Conservation (phyloP, 139 green algal species). For the Tetradesmus obliquus region DNA sequence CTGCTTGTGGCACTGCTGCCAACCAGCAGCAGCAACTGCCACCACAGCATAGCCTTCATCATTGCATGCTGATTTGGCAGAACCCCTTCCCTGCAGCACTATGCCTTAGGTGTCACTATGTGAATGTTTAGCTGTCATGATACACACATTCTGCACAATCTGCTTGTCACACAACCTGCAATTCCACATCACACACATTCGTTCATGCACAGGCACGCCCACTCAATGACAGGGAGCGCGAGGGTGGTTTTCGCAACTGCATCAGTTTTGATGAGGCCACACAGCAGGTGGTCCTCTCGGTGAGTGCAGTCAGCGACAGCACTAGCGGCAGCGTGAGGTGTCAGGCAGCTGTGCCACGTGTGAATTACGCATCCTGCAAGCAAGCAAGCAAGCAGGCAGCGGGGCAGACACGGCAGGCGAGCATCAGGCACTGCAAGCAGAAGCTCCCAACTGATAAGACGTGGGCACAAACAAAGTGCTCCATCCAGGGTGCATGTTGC, state of each 20-base stretch:
- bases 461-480: no score
- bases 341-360: not conserved
- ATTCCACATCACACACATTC: not conserved
- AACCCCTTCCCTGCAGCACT: no score
- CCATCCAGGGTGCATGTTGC: no score
- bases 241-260: constrained; percentile 66
- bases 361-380: not conserved
- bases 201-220: constrained; percentile 65
- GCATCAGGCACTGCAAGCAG: not conserved
- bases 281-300: constrained; percentile 73
- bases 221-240: constrained; percentile 63
- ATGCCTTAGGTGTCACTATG: no score
- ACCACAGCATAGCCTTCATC: not conserved
- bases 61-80: no score
- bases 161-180: no score
- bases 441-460: no score
- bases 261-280: constrained; percentile 74
- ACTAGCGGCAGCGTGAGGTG: not conserved
- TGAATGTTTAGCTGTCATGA: no score
- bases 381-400: not conserved
- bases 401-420: not conserved
- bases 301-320: constrained; percentile 39
- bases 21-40: not conserved
- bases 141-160: no score
- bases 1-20: not conserved